A percentile compares a stretch with the other conserved stretches of the same genome.
These are phyloP conservation scores for Tolypocladium tropicale DNA, from an alignment of 2,329 filamentous ascomycete species.

Conservation along the genomic window DNA sequence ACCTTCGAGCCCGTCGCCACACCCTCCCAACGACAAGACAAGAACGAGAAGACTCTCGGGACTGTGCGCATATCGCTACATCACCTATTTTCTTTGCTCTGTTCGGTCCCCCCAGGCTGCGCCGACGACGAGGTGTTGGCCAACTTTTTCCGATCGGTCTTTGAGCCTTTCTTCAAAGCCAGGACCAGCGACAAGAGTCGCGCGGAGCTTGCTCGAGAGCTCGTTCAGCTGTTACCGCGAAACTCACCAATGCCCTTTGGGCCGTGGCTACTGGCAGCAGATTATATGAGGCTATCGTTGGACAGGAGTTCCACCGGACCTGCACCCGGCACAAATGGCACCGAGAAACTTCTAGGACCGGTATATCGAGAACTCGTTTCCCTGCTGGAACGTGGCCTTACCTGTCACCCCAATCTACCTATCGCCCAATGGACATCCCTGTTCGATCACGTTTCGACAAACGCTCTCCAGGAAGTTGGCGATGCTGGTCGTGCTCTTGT, in stretches of 20 bases:
- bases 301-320: slow-evolving; percentile 15
- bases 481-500: slow-evolving; percentile 56
- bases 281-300: slow-evolving; percentile 32
- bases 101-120: slow-evolving; percentile 35
- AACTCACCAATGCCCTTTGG: slow-evolving; percentile 35
- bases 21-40: slow-evolving; percentile 51
- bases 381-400: slow-evolving; percentile 54
- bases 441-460: slow-evolving; percentile 44
- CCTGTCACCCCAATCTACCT: slow-evolving; percentile 36
- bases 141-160: slow-evolving; percentile 37
- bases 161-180: slow-evolving; percentile 49
- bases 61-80: slow-evolving; percentile 50
- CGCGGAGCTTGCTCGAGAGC: slow-evolving; percentile 37
- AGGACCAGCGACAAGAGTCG: slow-evolving; percentile 32
- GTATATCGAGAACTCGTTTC: slow-evolving; percentile 61
- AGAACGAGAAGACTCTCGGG: slow-evolving; percentile 39
- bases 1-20: slow-evolving; percentile 54
- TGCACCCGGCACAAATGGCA: slow-evolving; percentile 12
- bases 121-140: slow-evolving; percentile 35
- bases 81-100: slow-evolving; percentile 54
- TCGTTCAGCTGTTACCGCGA: slow-evolving; percentile 38
- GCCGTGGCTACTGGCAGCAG: slow-evolving; percentile 40
- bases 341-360: slow-evolving; percentile 43
- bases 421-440: slow-evolving; percentile 40
- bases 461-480: slow-evolving; percentile 53